Evolutionary conservation across 768 basidiomycete species (phyloP).

Genomic region (Neoboletus subvelutipes): DNA sequence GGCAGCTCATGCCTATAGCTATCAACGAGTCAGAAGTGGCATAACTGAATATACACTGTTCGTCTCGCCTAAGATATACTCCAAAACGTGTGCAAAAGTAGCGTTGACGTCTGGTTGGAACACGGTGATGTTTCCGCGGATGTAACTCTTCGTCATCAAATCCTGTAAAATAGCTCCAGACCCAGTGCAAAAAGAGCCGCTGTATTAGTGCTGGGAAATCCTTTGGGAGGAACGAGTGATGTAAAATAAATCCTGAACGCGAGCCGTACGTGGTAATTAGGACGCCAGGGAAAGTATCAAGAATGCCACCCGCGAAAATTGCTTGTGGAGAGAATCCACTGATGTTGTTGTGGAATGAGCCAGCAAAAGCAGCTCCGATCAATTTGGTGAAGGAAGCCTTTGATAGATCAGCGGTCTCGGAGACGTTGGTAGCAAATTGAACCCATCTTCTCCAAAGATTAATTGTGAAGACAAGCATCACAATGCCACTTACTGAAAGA

Average conservation of each 20-base stretch:
- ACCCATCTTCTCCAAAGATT: constrained; percentile 46
- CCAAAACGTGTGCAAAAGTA: constrained; percentile 43
- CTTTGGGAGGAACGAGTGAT: constrained; percentile 15
- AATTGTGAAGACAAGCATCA: neutral
- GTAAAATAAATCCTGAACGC: neutral
- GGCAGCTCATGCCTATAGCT: constrained; percentile 34
- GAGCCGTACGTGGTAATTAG: constrained; percentile 52
- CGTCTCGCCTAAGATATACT: constrained; percentile 64
- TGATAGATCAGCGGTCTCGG: constrained; percentile 39
- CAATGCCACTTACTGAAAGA: constrained; percentile 43
- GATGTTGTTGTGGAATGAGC: constrained; percentile 42
- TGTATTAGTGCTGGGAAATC: constrained; percentile 45
- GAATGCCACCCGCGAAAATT: constrained; percentile 51
- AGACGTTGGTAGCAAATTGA: constrained; percentile 49
- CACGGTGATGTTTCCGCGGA: constrained; percentile 53
- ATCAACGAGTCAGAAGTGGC: constrained; percentile 1
- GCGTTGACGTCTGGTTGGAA: constrained; percentile 56
- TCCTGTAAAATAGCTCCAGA: constrained; percentile 53
- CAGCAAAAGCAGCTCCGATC: constrained; percentile 50
- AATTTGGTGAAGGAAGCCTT: constrained; percentile 42
- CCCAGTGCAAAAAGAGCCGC: constrained; percentile 64
- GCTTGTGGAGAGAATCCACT: constrained; percentile 61
- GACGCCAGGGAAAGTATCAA: constrained; percentile 46
- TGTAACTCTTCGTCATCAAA: constrained; percentile 61
- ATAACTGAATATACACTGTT: constrained; percentile 47